Evolutionary conservation across 768 basidiomycete genomes (phyloP).

Genomic region (Lactarius hatsudake): DNA sequence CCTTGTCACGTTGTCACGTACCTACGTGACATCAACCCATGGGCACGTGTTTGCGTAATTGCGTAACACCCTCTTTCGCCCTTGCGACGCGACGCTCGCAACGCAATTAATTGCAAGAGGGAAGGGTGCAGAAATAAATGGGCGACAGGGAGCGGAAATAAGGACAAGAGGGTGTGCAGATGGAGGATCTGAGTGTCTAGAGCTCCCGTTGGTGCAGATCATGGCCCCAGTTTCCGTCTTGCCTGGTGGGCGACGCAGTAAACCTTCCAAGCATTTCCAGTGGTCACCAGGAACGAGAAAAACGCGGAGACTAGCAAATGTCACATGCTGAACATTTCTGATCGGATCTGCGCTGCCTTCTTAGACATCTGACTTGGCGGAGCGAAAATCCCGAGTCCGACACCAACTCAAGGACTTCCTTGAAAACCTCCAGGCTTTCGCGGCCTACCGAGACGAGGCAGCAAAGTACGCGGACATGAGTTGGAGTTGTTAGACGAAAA

Average conservation of each 20-base stretch:
- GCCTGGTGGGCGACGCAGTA: neutral
- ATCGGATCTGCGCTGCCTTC: slow-evolving; percentile 23
- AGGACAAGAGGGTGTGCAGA: neutral
- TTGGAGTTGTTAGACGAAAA: neutral
- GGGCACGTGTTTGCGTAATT: slow-evolving; percentile 16
- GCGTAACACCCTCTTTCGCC: neutral
- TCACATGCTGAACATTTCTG: neutral
- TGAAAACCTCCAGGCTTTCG: neutral
- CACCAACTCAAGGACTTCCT: neutral
- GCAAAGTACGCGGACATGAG: neutral
- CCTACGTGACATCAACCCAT: slow-evolving; percentile 20
- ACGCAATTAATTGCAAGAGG: neutral
- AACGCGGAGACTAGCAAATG: slow-evolving; percentile 1
- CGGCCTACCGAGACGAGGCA: neutral
- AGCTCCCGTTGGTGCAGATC: neutral
- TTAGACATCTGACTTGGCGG: slow-evolving; percentile 13
- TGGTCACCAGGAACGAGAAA: neutral
- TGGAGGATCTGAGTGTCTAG: neutral
- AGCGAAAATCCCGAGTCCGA: slow-evolving; percentile 10
- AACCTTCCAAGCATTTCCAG: neutral
- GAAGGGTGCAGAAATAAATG: slow-evolving; percentile 8
- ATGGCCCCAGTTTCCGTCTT: neutral
- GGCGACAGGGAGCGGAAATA: slow-evolving; percentile 1
- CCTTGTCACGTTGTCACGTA: slow-evolving; percentile 25
- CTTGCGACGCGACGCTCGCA: neutral